Percentiles rank a stretch among this genome's conserved stretches.
Conservation (phyloP, 441 rosid genomes). For the Aquilaria agallochum region DNA sequence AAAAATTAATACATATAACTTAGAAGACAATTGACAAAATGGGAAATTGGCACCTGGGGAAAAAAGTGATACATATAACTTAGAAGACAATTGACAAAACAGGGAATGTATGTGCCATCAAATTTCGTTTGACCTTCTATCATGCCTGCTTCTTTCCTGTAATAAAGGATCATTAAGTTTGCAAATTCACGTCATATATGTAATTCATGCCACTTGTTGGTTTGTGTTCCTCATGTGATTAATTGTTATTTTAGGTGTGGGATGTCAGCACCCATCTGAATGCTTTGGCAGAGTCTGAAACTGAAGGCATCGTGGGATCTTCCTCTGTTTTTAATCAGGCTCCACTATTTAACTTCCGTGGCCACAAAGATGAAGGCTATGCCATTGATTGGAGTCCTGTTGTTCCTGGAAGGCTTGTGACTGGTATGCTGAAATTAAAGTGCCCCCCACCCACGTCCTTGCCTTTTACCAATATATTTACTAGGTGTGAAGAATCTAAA, state of each 20-base stretch:
- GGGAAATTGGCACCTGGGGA: too few relatives aligned
- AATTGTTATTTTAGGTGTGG: slow-evolving; percentile 62
- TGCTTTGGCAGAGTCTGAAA: slow-evolving; percentile 67
- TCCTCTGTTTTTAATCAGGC: slow-evolving; percentile 68
- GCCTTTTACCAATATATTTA: too few relatives aligned
- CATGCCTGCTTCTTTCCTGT: too few relatives aligned
- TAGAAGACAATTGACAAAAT: too few relatives aligned
- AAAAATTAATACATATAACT: too few relatives aligned
- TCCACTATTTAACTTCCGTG: slow-evolving; percentile 66
- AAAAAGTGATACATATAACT: too few relatives aligned
- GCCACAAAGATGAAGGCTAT: slow-evolving; percentile 96
- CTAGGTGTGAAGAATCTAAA: too few relatives aligned
- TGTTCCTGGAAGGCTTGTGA: slow-evolving; percentile 72
- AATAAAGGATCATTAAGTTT: neutral
- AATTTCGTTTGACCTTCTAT: too few relatives aligned
- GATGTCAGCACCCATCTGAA: slow-evolving; percentile 78
- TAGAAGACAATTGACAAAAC: too few relatives aligned
- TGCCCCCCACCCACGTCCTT: too few relatives aligned
- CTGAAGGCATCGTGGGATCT: slow-evolving; percentile 45
- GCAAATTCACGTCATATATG: too few relatives aligned
- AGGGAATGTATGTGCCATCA: too few relatives aligned
- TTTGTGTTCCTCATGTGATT: slow-evolving; percentile 4
- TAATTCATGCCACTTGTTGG: neutral
- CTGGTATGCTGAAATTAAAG: slow-evolving; percentile 45
- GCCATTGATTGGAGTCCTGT: slow-evolving; percentile 95